Evolutionary conservation across 805 yeast species (phyloP), one percentile per base, ranked within the genome.

Genomic region (Candida awuae): DNA sequence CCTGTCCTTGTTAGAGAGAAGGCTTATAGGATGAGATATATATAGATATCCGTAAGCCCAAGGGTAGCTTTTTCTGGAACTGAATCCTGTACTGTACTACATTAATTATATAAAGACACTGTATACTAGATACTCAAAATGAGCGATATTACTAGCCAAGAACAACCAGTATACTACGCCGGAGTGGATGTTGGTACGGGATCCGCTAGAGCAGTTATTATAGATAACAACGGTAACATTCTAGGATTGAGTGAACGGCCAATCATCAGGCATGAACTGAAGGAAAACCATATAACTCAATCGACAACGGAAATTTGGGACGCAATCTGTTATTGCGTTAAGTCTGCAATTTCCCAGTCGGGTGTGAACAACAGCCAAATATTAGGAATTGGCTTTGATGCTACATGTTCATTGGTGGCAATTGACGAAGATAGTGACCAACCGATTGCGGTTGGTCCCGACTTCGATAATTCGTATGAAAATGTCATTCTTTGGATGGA

Each of bases 401-500:
- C 97, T 21, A 92, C 98, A 20, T 92, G 98, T 59, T 92, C 97
- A 2, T 68, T 92, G 42, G 95, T 87, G 12, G 95, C 78, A 1
- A 67, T 88, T 27, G 70, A 77, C 44, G 83, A 80, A 47, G 56
- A 65, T 5, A 67, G 71, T 33, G 84, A 82, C 50, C 58, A 67
- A 34, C 94, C 95, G 4, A 70, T 85, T 32, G 85, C 82, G 2
- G 97, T 87, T 13, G 98, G 98, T 8, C 97, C 98, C 1, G 84
- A 88, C 56, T 90, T 85, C 58, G 47, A 62, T 25, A 78, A 85
- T 52, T 49, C 66, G 34, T 72, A 71, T 45, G 94, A 88, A 56
- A 87, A 92, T 61, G 80, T 92, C 52, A 77, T 92, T 37, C 63
- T 92, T 46, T 92, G 98, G 98, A 90, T 92, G 97, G 98, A 92